phyloP scores from a whole-genome alignment of 805 yeast species.

The Schizosaccharomyces octosporus region DNA sequence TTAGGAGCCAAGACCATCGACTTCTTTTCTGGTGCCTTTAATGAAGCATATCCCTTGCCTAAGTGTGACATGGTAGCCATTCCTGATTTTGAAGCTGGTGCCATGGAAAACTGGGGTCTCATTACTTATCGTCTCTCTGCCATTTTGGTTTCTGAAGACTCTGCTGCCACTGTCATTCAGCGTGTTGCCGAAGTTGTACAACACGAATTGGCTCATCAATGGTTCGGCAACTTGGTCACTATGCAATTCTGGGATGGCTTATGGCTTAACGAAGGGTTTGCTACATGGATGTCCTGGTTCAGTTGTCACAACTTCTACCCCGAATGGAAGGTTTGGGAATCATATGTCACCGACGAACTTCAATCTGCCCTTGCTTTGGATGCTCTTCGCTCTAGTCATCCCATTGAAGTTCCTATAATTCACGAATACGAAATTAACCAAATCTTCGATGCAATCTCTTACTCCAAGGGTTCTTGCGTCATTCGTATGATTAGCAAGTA shows the following conservation, averaged over 20 bases:
- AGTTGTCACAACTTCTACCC: slow-evolving; percentile 50
- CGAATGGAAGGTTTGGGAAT: slow-evolving; percentile 60
- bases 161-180: slow-evolving; percentile 32
- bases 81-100: slow-evolving; percentile 59
- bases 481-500: slow-evolving; percentile 52
- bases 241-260: slow-evolving; percentile 89
- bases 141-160: slow-evolving; percentile 41
- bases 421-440: slow-evolving; percentile 61
- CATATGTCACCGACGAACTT: slow-evolving; percentile 51
- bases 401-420: slow-evolving; percentile 58
- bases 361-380: slow-evolving; percentile 56
- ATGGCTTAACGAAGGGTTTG: slow-evolving; percentile 79
- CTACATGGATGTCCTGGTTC: slow-evolving; percentile 59
- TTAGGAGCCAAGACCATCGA: slow-evolving; percentile 37
- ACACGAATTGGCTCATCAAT: slow-evolving; percentile 75
- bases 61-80: slow-evolving; percentile 60
- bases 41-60: slow-evolving; percentile 53
- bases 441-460: slow-evolving; percentile 60
- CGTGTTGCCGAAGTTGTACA: slow-evolving; percentile 49
- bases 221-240: slow-evolving; percentile 76
- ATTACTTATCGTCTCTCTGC: slow-evolving; percentile 43
- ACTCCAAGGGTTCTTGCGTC: slow-evolving; percentile 56
- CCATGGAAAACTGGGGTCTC: slow-evolving; percentile 82
- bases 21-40: slow-evolving; percentile 42
- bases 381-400: slow-evolving; percentile 47